Base-by-base conservation (phyloP, 1,284 basidiomycete species). In the Tranzscheliella williamsii region DNA sequence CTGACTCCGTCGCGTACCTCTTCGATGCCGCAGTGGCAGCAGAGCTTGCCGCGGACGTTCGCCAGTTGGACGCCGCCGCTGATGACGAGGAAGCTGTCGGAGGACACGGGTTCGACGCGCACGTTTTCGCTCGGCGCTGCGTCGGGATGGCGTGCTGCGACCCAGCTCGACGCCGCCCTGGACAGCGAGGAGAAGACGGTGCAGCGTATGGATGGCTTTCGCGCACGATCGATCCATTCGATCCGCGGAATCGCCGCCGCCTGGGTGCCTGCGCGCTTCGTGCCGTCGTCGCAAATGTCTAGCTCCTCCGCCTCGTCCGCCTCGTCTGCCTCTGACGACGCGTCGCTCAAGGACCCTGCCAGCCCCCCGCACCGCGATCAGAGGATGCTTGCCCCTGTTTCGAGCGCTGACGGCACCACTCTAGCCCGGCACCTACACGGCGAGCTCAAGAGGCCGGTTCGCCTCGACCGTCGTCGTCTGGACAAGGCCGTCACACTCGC, bases 401-500 rank as follows among this genome's bases (percentile, higher is more conserved):
- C 52, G 0, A 21, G 18, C n/a, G 37, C 34, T 15, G 27, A 38
- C 2, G 24, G 20, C 6, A 42, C 42, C 34, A n/a, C 21, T 1
- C 1, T 42, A 16, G 38, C 33, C 3, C 23, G 33, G 1, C 35
- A 42, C 11, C 38, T 16, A 1, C 31, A n/a, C 2, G 16, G 13
- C 6, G 21, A 36, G 13, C 31, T 17, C 20, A 50, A 52, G 31
- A 24, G 56, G 5, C 56, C 60, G 16, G 63, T 65, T 7, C 48
- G 45, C 24, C 38, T 68, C 4, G 62, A 68, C 20, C 42, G 63
- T 4, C 37, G 62, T 4, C 35, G 66, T 5, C 29, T 68, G 9
- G 66, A 68, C 35, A 68, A 68, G 35, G 66, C 66, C 4, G 66
- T 65, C n/a, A 62, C 45, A 15, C 27, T 68, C 32, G 66, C 66